A percentile compares a stretch with the other conserved stretches of the same genome.
These are phyloP conservation scores for Alternaria tenuissima DNA, from an alignment of 2,329 filamentous ascomycete genomes.

Conservation along the genomic window DNA sequence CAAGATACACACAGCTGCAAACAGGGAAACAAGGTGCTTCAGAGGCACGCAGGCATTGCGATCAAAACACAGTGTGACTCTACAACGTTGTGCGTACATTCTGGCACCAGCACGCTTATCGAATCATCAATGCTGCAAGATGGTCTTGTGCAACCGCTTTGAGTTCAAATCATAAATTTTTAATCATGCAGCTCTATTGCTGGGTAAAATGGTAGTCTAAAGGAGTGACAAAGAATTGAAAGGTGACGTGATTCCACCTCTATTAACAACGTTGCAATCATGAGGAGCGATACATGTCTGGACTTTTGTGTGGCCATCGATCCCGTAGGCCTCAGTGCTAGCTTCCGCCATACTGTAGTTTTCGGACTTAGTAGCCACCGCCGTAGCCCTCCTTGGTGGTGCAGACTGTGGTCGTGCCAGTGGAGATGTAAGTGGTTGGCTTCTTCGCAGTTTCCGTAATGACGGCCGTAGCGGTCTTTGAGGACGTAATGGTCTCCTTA, in stretches of 20 bases:
- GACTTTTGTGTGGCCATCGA: not conserved
- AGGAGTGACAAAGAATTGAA: slow-evolving; percentile 3
- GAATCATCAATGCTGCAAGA: not conserved
- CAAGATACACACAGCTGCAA: not conserved
- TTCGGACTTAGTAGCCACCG: slow-evolving; percentile 1
- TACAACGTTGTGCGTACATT: not conserved
- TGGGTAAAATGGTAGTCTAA: not conserved
- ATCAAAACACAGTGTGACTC: not conserved
- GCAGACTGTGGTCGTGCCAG: slow-evolving; percentile 33
- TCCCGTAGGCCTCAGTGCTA: not conserved
- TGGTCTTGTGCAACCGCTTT: not conserved
- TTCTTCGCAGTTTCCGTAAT: slow-evolving; percentile 27
- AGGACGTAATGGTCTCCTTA: slow-evolving; percentile 22
- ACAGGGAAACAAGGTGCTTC: not conserved
- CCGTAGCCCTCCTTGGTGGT: slow-evolving; percentile 22
- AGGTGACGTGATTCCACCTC: not conserved
- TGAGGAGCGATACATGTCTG: not conserved
- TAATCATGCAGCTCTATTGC: not conserved
- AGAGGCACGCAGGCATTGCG: not conserved
- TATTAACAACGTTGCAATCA: not conserved
- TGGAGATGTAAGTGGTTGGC: slow-evolving; percentile 24
- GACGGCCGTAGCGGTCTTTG: slow-evolving; percentile 16
- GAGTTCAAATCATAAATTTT: not conserved
- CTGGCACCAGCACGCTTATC: not conserved
- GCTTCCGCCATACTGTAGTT: not conserved